Evolutionary conservation across 208 protist species (phyloP).

Genomic region (Leishmania gerbilli): DNA sequence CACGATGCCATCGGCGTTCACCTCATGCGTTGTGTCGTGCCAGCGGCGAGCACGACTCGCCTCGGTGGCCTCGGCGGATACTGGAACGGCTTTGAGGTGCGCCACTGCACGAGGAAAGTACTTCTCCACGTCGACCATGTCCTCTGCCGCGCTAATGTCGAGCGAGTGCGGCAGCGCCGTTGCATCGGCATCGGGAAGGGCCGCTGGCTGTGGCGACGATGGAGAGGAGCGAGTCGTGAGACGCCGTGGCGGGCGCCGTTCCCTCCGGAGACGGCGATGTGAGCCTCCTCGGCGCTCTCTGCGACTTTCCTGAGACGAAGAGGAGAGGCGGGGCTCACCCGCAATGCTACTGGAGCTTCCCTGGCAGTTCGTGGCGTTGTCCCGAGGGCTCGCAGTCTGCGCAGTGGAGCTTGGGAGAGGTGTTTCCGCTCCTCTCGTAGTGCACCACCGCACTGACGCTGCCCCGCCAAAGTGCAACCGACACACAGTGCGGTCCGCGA

Average conservation of each 20-base stretch:
- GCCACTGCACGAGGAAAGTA: slow-evolving; percentile 71
- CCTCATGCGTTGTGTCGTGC: slow-evolving; percentile 54
- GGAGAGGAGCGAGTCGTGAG: not conserved
- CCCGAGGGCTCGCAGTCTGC: not conserved
- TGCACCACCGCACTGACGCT: not conserved
- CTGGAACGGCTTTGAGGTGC: slow-evolving; percentile 54
- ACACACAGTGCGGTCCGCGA: not conserved
- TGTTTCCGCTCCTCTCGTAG: not conserved
- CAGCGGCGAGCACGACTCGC: slow-evolving; percentile 41
- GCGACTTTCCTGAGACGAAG: not conserved
- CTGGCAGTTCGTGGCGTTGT: not conserved
- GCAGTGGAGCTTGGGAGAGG: not conserved
- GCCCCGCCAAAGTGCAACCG: not conserved
- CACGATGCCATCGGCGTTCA: slow-evolving; percentile 60
- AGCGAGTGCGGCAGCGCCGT: slow-evolving; percentile 41
- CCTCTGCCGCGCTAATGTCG: slow-evolving; percentile 48
- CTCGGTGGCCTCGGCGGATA: slow-evolving; percentile 30
- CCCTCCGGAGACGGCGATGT: not conserved
- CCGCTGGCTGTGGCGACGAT: not conserved
- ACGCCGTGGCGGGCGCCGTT: not conserved
- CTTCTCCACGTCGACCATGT: slow-evolving; percentile 63
- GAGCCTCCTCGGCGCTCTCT: not conserved
- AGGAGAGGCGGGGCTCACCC: not conserved
- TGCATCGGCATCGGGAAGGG: not conserved
- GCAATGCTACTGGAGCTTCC: not conserved